Evolutionary conservation across 768 basidiomycete genomes (phyloP).

Genomic region (Imleria badia): DNA sequence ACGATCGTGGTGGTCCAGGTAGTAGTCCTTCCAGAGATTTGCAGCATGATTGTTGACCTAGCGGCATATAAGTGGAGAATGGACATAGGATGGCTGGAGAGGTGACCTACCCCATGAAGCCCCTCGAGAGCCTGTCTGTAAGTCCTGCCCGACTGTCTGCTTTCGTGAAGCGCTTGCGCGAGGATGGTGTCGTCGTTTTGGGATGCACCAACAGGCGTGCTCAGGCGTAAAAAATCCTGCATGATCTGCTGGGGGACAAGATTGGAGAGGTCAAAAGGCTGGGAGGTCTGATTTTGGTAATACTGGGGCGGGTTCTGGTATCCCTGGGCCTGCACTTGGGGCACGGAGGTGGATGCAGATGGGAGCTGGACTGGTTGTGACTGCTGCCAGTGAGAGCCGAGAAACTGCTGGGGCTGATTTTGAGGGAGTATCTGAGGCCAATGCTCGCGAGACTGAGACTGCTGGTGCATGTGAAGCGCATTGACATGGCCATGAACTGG

Average conservation of each 20-base stretch:
- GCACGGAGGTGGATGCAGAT: conserved; percentile 32
- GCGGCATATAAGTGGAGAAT: conserved; percentile 3
- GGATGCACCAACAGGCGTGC: conserved; percentile 48
- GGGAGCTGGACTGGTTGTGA: conserved; percentile 34
- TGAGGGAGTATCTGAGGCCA: conserved; percentile 29
- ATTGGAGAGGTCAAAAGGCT: conserved; percentile 34
- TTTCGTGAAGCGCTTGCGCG: conserved; percentile 44
- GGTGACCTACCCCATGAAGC: conserved; percentile 57
- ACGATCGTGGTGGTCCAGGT: conserved; percentile 64
- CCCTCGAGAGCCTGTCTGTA: conserved; percentile 68
- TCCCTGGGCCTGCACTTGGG: conserved; percentile 19
- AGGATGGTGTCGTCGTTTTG: conserved; percentile 60
- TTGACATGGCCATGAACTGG: conserved; percentile 8
- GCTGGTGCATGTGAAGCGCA: conserved; percentile 19
- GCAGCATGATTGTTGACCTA: conserved; percentile 49
- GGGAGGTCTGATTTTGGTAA: conserved; percentile 19
- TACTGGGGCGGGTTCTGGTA: conserved; percentile 20
- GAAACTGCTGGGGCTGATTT: conserved; percentile 30
- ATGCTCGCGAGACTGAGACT: conserved; percentile 18
- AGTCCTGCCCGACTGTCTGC: conserved; percentile 41
- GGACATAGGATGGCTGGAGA: neutral
- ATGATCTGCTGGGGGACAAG: conserved; percentile 51
- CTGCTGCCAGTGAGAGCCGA: conserved; percentile 32
- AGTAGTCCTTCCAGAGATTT: conserved; percentile 79
- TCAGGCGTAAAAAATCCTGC: conserved; percentile 55